Conservation (phyloP, 441 rosid species). For the Flueggea neowawraea region DNA sequence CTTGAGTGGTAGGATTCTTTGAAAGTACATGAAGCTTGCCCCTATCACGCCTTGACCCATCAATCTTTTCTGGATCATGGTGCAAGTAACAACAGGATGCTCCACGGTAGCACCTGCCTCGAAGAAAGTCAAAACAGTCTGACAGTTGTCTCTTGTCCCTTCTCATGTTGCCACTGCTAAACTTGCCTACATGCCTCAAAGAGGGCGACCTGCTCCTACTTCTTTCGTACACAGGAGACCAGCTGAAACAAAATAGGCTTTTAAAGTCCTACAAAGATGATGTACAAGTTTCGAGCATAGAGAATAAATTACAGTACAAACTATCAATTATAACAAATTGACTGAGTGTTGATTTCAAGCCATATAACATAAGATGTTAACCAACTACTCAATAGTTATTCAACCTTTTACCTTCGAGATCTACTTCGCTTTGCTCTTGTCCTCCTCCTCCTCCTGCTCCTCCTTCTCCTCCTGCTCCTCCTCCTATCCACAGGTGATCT, state of each 20-base stretch:
- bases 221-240: constrained; percentile 43
- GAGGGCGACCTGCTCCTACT: constrained; percentile 46
- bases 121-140: constrained; percentile 57
- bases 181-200: constrained; percentile 27
- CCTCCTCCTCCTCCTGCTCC: constrained; percentile 24
- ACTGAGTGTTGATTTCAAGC: too few species aligned
- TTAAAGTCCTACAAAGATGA: constrained; percentile 10
- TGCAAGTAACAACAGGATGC: constrained; percentile 56
- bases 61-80: constrained; percentile 34
- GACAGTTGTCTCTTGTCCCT: constrained; percentile 32
- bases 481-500: constrained; percentile 40
- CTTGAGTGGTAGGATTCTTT: constrained; percentile 17
- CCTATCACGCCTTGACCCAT: constrained; percentile 31
- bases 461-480: constrained; percentile 21
- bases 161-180: constrained; percentile 26
- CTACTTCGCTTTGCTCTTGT: constrained; percentile 47
- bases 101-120: constrained; percentile 66
- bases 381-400: constrained; percentile 5
- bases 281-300: not conserved
- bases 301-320: not conserved
- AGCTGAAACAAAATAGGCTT: constrained; percentile 30
- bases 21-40: constrained; percentile 26
- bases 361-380: not conserved
- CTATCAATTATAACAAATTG: not conserved
- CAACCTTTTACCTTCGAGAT: constrained; percentile 43